Evolutionary conservation across 345 rosid genomes (phyloP).

Genomic region (Balakata baccata): DNA sequence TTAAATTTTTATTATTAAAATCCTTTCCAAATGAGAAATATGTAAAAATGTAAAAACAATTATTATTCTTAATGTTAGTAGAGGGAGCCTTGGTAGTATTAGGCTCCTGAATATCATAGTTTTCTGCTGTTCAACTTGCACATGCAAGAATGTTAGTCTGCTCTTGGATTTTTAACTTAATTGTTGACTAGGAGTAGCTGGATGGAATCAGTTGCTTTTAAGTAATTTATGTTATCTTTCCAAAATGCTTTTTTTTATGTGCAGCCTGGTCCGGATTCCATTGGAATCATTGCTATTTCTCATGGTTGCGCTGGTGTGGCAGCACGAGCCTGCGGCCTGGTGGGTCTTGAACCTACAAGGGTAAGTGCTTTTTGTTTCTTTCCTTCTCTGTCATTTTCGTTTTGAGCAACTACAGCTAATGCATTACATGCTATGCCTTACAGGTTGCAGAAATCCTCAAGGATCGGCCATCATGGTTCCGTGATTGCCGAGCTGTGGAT

Average conservation of each 20-base stretch:
- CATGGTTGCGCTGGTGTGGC: slow-evolving; percentile 99
- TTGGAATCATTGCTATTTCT: slow-evolving; percentile 99
- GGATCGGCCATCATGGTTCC: slow-evolving; percentile 97
- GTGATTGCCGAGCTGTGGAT: slow-evolving; percentile 99
- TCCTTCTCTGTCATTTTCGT: background rate
- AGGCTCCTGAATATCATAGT: background rate
- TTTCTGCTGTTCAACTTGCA: background rate
- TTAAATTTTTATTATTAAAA: background rate
- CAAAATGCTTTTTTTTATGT: slow-evolving; percentile 9
- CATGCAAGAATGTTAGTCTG: background rate
- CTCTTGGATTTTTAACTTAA: background rate
- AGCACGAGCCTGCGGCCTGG: slow-evolving; percentile 99
- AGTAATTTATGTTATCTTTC: background rate
- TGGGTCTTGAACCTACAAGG: slow-evolving; percentile 99
- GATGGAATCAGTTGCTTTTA: background rate
- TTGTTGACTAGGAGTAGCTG: background rate
- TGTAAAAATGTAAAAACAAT: background rate
- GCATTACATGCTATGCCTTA: background rate
- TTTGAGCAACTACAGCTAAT: background rate
- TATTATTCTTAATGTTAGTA: background rate
- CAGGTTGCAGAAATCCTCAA: slow-evolving; percentile 99
- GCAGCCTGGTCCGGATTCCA: slow-evolving; percentile 99
- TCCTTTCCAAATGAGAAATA: background rate
- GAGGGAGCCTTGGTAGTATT: background rate
- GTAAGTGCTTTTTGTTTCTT: slow-evolving; percentile 40